Conservation (phyloP, 2,329 filamentous ascomycete species). For the Orbilia ellipsospora region DNA sequence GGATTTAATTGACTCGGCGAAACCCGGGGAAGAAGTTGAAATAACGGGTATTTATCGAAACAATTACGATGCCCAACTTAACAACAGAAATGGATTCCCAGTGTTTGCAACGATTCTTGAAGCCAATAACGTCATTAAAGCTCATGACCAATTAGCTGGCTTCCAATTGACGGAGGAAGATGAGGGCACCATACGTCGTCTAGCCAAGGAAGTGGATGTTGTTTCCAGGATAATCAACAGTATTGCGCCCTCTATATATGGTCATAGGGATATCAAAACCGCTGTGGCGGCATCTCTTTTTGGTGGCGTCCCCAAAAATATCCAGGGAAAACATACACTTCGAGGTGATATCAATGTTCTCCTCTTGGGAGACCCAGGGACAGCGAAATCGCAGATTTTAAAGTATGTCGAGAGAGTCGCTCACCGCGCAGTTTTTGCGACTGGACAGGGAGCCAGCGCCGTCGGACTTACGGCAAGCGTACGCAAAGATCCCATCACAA, state of each 20-base stretch:
- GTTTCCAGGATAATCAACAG: constrained; percentile 89
- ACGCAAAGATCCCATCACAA: constrained; percentile 91
- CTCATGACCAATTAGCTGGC: constrained; percentile 95
- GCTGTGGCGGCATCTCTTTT: constrained; percentile 94
- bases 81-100: constrained; percentile 98
- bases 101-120: constrained; percentile 98
- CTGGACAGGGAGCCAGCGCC: constrained; percentile 94
- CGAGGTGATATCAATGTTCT: constrained; percentile 98
- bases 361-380: constrained; percentile 94
- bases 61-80: constrained; percentile 96
- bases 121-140: constrained; percentile 96
- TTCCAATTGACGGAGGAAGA: constrained; percentile 96
- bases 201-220: constrained; percentile 90
- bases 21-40: constrained; percentile 97
- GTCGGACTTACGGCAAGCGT: constrained; percentile 98
- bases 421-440: constrained; percentile 95
- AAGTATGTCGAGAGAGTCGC: constrained; percentile 99
- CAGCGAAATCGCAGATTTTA: constrained; percentile 95
- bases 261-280: constrained; percentile 96
- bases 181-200: constrained; percentile 85
- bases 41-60: constrained; percentile 97
- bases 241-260: constrained; percentile 97
- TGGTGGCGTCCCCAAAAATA: constrained; percentile 89
- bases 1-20: constrained; percentile 95
- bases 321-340: constrained; percentile 88